Percentiles rank a stretch among this genome's conserved stretches.
Evolutionary conservation across 345 rosid genomes (phyloP).

Genomic region (Ailanthus altissimus): DNA sequence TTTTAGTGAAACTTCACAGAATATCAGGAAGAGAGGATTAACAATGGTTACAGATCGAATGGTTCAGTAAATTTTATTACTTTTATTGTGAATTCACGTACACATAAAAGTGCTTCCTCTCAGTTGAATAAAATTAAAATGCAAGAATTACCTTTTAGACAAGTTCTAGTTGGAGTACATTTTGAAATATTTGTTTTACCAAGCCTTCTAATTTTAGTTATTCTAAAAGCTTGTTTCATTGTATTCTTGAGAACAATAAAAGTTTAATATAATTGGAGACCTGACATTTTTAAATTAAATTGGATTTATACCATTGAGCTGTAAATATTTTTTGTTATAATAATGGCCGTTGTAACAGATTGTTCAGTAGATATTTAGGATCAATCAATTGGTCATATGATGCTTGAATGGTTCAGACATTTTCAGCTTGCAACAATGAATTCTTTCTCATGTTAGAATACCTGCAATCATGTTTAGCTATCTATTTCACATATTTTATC

Average conservation of each 20-base stretch:
- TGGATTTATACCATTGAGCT: background rate
- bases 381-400: background rate
- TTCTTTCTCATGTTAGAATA: background rate
- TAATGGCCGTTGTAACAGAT: background rate
- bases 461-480: background rate
- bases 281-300: background rate
- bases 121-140: background rate
- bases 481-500: background rate
- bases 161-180: background rate
- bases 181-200: background rate
- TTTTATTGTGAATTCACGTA: background rate
- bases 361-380: background rate
- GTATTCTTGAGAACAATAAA: conserved; percentile 1
- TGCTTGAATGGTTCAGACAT: background rate
- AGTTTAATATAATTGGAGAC: background rate
- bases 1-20: background rate
- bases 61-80: background rate
- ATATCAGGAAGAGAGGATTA: background rate
- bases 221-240: background rate
- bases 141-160: background rate
- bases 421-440: background rate
- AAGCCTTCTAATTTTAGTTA: background rate
- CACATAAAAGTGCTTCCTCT: background rate
- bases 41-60: background rate
- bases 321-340: background rate